Evolutionary conservation across 106 monocot genomes (phyloP), one percentile per base, ranked within the genome.

Genomic region (Acorus calamus): DNA sequence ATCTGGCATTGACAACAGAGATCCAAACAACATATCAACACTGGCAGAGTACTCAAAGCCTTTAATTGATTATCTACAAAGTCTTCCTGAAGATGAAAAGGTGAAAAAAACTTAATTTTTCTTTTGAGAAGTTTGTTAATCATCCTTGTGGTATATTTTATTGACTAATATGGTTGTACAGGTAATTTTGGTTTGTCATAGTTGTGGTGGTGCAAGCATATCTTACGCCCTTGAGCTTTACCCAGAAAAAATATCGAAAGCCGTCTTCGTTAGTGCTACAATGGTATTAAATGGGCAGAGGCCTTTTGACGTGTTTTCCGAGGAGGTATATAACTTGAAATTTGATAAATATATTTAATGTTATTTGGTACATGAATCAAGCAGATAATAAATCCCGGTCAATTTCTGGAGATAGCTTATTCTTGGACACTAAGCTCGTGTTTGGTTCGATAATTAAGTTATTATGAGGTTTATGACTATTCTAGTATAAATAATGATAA

Each of bases 141-240:
- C 2, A 5, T 3, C 13, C 11, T 56, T 28, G 28, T 28, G 5
- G 51, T 51, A 64, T 67, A 46, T 43, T 13, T 62, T 75, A 6
- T 55, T 77, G 48, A 66, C 52, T 13, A 41, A 9, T 48, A 57
- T 47, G 61, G 9, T 61, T 56, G 42, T 59, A 46, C 78, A 94
- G 89, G 89, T 89, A 66, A 78, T 89, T 74, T 79, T 94, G 54
- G 94, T 94, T 50, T 89, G 89, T 3, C 94, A 94, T 67, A 94
- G 94, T 65, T 94, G 86, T 80, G 94, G 89, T 52, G 94, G 94
- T 42, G 94, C 89, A 54, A 78, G 78, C 67, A 62, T 89, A 69
- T 94, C 94, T 11, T 87, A 79, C 69, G 94, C 86, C 2, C 49
- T 89, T 41, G 94, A 94, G 57, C 28, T 62, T 8, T 89, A 44